Evolutionary conservation across 768 basidiomycete species (phyloP), one percentile per base, ranked within the genome.

Genomic region (Trametes punicea): DNA sequence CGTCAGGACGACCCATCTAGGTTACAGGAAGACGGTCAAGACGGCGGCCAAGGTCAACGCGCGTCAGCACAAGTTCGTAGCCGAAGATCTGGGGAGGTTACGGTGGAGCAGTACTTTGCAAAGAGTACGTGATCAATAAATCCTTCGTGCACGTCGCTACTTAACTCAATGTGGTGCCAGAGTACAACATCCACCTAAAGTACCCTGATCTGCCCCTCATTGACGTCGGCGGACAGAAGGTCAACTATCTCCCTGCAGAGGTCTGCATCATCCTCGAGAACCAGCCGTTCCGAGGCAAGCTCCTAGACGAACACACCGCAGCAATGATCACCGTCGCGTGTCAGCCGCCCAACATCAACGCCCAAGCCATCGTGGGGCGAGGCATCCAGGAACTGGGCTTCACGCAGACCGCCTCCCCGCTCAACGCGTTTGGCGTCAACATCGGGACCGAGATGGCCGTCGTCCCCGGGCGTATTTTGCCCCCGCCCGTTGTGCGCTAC

Each of bases 11-110:
- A 77, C 69, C 2, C 89, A 92, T 69, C 75, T 93, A 13, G 82
- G 83, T n/a, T 86, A 90, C 64, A 81, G 74, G 65, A 92, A 90
- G 71, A 83, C 84, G 0, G 77, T 93, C 56, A 87, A 85, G 67
- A 69, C 69, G 2, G 66, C 88, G 13, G 73, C 75, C 11, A 72
- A 74, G 21, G 44, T 70, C 18, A 77, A 31, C 9, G 74, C 81
- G 15, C 70, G 44, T 33, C 65, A 75, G 27, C 69, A 77, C 56
- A 66, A 51, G 11, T 81, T 81, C 58, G 63, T 68, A 8, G 70
- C 75, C 5, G 68, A 73, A 2, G 78, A 77, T 26, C 65, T 70
- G 46, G 69, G 67, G 67, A 53, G 18, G 73, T 81, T 26, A 73
- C 71, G 0, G 81, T 82, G 2, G 75, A 77, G 53, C 58, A 76